Evolutionary conservation across 495 filamentous ascomycete genomes (phyloP).

Genomic region (Penicillium cinerascens): DNA sequence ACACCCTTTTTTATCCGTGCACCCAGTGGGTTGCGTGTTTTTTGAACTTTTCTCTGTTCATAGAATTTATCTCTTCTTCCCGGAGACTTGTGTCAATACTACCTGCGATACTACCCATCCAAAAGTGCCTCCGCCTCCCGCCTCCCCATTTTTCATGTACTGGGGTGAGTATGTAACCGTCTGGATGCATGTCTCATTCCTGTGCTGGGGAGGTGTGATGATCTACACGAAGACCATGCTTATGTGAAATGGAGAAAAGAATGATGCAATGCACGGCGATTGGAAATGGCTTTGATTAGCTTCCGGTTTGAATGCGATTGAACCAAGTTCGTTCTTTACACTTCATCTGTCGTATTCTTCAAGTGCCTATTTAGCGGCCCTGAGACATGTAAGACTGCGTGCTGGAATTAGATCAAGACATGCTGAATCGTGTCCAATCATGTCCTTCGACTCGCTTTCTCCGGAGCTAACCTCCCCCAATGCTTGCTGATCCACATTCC

Average conservation of each 20-base stretch:
- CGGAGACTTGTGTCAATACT: slow-evolving; percentile 22
- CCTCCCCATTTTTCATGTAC: not conserved
- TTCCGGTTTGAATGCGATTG: not conserved
- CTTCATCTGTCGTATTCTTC: not conserved
- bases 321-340: not conserved
- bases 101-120: slow-evolving; percentile 13
- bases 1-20: not conserved
- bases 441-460: not conserved
- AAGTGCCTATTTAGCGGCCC: no score
- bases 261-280: not conserved
- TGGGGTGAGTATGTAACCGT: not conserved
- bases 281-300: not conserved
- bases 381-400: not conserved
- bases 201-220: not conserved
- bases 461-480: no score
- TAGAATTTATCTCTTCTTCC: slow-evolving; percentile 17
- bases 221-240: slow-evolving; percentile 1
- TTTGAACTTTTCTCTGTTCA: slow-evolving; percentile 12
- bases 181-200: not conserved
- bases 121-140: not conserved
- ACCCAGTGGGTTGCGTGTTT: slow-evolving; percentile 3
- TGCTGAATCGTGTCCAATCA: not conserved
- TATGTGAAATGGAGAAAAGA: not conserved
- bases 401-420: not conserved
- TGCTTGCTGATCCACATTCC: not conserved